phyloP scores from a whole-genome alignment of 2,329 filamentous ascomycete genomes.

The Huntiella bhutanensis region DNA sequence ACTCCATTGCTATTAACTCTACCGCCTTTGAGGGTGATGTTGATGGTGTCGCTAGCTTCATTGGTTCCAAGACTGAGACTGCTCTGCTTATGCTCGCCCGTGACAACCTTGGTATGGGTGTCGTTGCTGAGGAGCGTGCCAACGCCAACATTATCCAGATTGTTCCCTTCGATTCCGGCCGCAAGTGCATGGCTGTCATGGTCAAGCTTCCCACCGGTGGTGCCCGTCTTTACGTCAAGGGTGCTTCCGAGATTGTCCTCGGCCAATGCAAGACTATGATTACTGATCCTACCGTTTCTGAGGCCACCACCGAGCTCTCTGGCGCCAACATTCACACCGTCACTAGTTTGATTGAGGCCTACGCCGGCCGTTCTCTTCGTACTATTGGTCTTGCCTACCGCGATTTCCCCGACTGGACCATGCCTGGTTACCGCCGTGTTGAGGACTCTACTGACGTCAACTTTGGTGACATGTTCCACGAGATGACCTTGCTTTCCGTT shows the following conservation, averaged over 20 bases:
- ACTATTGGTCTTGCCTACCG: constrained; percentile 72
- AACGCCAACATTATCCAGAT: constrained; percentile 42
- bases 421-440: constrained; percentile 36
- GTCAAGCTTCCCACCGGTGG: constrained; percentile 30
- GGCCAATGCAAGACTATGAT: constrained; percentile 34
- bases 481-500: constrained; percentile 50
- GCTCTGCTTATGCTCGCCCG: constrained; percentile 52
- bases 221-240: constrained; percentile 42
- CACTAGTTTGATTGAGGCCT: constrained; percentile 51
- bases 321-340: constrained; percentile 37
- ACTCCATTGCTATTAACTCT: constrained; percentile 47
- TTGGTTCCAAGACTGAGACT: constrained; percentile 63
- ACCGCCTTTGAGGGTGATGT: constrained; percentile 60
- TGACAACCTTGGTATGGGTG: constrained; percentile 47
- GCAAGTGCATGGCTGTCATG: constrained; percentile 53
- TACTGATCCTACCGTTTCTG: constrained; percentile 27
- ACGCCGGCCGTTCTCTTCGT: constrained; percentile 61
- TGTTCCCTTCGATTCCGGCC: constrained; percentile 56
- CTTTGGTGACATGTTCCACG: constrained; percentile 47
- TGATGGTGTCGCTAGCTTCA: constrained; percentile 46
- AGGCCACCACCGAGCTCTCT: constrained; percentile 26
- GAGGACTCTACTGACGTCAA: constrained; percentile 40
- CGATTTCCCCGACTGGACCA: constrained; percentile 75
- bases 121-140: constrained; percentile 43
- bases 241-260: constrained; percentile 46